Evolutionary conservation across 2,329 filamentous ascomycete species (phyloP).

Genomic region (Drechslerella stenobrocha): DNA sequence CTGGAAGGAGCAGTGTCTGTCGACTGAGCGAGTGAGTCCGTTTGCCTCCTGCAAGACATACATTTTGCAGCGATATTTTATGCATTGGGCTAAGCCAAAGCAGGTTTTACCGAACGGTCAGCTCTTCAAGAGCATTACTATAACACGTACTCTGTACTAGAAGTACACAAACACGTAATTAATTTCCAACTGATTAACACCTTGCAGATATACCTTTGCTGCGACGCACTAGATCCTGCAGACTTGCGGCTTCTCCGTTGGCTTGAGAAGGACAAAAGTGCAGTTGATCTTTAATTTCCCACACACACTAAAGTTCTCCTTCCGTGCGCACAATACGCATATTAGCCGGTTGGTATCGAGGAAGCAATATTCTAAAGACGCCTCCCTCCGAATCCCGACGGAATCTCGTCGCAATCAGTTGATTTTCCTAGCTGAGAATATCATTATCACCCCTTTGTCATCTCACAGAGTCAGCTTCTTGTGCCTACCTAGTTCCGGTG

Average conservation of each 20-base stretch:
- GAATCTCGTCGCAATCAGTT: constrained; percentile 12
- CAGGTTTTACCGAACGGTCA: constrained; percentile 4
- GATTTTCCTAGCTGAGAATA: not conserved
- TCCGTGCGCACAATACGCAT: not conserved
- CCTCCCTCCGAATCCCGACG: not conserved
- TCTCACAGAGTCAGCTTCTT: not conserved
- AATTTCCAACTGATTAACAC: not conserved
- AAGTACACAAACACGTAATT: not conserved
- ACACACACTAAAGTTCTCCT: not conserved
- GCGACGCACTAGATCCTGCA: not conserved
- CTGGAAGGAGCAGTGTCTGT: too few relatives aligned
- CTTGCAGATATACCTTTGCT: not conserved
- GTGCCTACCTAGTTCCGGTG: not conserved
- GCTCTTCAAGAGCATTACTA: not conserved
- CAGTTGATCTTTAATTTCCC: not conserved
- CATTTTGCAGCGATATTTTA: constrained; percentile 3
- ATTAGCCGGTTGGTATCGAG: not conserved
- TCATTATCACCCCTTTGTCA: constrained; percentile 11
- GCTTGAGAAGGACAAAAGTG: not conserved
- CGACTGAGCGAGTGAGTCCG: not conserved
- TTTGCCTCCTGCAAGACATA: constrained; percentile 4
- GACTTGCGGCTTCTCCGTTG: not conserved
- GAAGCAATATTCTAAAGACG: not conserved
- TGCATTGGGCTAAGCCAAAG: not conserved
- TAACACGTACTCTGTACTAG: not conserved